Evolutionary conservation across 2,329 filamentous ascomycete species (phyloP).

Genomic region (Aspergillaceae sp.): DNA sequence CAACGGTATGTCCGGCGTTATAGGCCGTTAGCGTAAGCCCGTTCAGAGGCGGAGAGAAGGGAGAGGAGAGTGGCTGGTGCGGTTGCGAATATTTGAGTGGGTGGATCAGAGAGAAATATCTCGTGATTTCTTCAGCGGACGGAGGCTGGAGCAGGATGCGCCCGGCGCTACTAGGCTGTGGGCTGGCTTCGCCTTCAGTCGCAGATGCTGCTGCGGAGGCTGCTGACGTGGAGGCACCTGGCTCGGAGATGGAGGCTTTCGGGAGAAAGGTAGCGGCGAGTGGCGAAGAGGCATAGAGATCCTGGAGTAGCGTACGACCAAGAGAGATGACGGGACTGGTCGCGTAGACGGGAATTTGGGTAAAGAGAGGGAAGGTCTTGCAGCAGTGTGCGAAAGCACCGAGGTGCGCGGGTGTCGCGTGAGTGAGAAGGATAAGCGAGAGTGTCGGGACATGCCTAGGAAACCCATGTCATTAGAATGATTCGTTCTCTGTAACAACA

Average conservation of each 20-base stretch:
- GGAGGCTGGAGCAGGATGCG: conserved; percentile 59
- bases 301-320: conserved; percentile 80
- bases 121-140: conserved; percentile 77
- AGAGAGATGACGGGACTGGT: conserved; percentile 89
- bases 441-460: conserved; percentile 77
- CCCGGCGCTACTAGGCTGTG: conserved; percentile 20
- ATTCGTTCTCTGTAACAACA: background rate
- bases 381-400: conserved; percentile 94
- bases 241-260: conserved; percentile 55
- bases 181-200: conserved; percentile 23
- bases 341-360: conserved; percentile 86
- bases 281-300: conserved; percentile 83
- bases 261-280: conserved; percentile 80
- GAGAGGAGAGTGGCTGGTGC: conserved; percentile 77
- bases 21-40: conserved; percentile 93
- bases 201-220: conserved; percentile 23
- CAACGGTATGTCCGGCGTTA: conserved; percentile 89
- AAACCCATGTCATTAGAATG: conserved; percentile 5
- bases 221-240: conserved; percentile 42
- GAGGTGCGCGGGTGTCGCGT: conserved; percentile 83
- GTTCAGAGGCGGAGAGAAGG: conserved; percentile 80
- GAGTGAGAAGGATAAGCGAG: conserved; percentile 87
- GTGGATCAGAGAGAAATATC: conserved; percentile 84
- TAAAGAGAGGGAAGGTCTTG: conserved; percentile 89
- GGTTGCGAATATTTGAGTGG: conserved; percentile 95